These are phyloP conservation scores for Cyphellophora attinorum DNA, from an alignment of 2,329 filamentous ascomycete species.

Conservation along the genomic window DNA sequence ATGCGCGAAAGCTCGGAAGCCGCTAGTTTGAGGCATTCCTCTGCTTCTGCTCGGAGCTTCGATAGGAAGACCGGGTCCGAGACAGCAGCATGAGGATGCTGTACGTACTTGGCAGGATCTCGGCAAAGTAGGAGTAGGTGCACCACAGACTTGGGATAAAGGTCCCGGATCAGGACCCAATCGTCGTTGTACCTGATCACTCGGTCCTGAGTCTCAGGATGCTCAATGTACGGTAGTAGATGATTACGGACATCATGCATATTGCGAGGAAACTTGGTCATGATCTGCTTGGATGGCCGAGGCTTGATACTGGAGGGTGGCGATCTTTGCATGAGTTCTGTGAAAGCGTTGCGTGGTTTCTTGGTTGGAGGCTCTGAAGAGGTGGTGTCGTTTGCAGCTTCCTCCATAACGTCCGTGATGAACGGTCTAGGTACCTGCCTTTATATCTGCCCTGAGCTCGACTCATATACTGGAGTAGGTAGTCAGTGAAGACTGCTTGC, in stretches of 20 bases:
- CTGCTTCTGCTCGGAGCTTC: slow-evolving; percentile 51
- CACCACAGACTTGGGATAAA: slow-evolving; percentile 74
- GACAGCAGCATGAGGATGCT: slow-evolving; percentile 72
- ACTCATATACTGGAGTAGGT: too few relatives aligned
- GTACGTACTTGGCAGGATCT: slow-evolving; percentile 45
- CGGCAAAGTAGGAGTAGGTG: slow-evolving; percentile 86
- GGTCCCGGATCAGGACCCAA: slow-evolving; percentile 71
- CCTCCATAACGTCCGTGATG: too few relatives aligned
- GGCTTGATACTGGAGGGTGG: slow-evolving; percentile 29
- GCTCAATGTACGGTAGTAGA: slow-evolving; percentile 56
- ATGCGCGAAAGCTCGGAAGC: slow-evolving; percentile 15
- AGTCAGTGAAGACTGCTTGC: too few relatives aligned
- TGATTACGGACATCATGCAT: slow-evolving; percentile 10
- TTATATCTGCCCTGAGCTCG: too few relatives aligned
- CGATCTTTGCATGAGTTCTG: slow-evolving; percentile 46
- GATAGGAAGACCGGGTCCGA: slow-evolving; percentile 60
- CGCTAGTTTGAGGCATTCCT: slow-evolving; percentile 56
- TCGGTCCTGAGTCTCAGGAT: slow-evolving; percentile 52
- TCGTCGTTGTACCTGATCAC: slow-evolving; percentile 54
- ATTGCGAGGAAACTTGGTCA: slow-evolving; percentile 13
- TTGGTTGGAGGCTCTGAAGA: not conserved
- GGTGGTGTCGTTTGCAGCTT: too few relatives aligned
- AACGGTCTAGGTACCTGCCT: too few relatives aligned
- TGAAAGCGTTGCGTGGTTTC: slow-evolving; percentile 25
- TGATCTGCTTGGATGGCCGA: slow-evolving; percentile 16